Base-by-base conservation (phyloP, 306 rosid species). In the Rosa rugosa region DNA sequence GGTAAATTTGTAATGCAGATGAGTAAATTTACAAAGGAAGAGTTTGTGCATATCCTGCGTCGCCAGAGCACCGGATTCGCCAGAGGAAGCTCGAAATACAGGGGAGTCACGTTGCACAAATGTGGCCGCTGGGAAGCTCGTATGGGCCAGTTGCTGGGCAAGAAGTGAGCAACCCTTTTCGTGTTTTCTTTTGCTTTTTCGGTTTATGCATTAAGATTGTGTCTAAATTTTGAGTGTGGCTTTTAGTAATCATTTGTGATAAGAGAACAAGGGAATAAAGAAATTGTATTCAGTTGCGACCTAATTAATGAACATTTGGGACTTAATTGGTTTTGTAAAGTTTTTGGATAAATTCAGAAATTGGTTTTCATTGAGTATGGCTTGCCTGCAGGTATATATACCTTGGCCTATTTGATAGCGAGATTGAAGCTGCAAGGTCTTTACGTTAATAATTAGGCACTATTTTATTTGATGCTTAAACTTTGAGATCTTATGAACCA, bases 121-220 rank as follows among this genome's bases (percentile, higher is more conserved):
- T 94, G 97, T 18, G 98, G 98, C 14, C 83, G 98, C 78, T 94
- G 98, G 98, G 98, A 94, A 81, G 97, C 98, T 87, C 97, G 97
- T 0, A 92, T 94, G 98, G 98, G 98, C 34, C 98, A 94, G 89
- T 87, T 94, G 83, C 89, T 92, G 50, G 97, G 97, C 36, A 94
- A 92, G 80, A 94, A 94, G 98, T 94, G 77, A 85, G 92, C 20
- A 76, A 4, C 40, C 34, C 54, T 80, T 69, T 57, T 47, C 47
- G 9, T 36, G 11, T 27, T 38, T 7, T 3, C 62, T 81, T 23
- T 20, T 54, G 14, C 18, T 4, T 13, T 45, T 56, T 56, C 4
- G 2, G 44, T 34, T 13, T 9, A 14, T 40, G 38, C 34, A 14
- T 60, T 20, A 5, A 1, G 56, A 20, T 53, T 51, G 36, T 34